These are phyloP conservation scores for Kodamaea restingae DNA, from an alignment of 805 yeast species.

Conservation along the genomic window DNA sequence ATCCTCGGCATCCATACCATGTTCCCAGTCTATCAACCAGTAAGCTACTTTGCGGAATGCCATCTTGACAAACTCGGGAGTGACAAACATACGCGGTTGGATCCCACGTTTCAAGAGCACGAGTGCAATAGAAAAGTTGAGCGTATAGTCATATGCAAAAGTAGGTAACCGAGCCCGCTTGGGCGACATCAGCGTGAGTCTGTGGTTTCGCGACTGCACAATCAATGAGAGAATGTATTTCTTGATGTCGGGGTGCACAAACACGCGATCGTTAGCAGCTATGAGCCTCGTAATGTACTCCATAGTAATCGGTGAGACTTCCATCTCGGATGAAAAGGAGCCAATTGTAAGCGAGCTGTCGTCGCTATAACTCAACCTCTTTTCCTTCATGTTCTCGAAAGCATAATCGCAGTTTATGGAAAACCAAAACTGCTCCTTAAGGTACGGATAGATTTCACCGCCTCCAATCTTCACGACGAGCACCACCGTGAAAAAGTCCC, in stretches of 20 bases:
- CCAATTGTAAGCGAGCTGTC: not conserved
- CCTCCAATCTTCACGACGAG: slow-evolving; percentile 9
- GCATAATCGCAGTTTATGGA: slow-evolving; percentile 11
- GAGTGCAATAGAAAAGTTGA: slow-evolving; percentile 25
- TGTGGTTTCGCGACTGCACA: slow-evolving; percentile 34
- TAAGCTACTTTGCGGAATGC: slow-evolving; percentile 37
- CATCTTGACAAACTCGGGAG: slow-evolving; percentile 37
- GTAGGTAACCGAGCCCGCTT: slow-evolving; percentile 32
- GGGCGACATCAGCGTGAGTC: slow-evolving; percentile 38
- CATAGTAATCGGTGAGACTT: not conserved
- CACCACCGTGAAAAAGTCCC: slow-evolving; percentile 9
- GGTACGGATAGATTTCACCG: slow-evolving; percentile 9
- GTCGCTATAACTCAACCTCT: not conserved
- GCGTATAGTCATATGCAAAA: slow-evolving; percentile 26
- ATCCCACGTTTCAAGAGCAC: slow-evolving; percentile 17
- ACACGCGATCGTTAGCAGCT: slow-evolving; percentile 14
- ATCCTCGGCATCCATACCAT: slow-evolving; percentile 11
- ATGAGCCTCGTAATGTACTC: not conserved
- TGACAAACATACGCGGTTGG: slow-evolving; percentile 21
- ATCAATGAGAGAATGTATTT: slow-evolving; percentile 35
- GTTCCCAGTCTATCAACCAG: slow-evolving; percentile 44
- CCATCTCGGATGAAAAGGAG: not conserved
- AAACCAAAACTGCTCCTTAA: slow-evolving; percentile 16
- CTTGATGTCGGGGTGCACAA: slow-evolving; percentile 33
- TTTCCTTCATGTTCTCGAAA: slow-evolving; percentile 5